phyloP scores from a whole-genome alignment of 2,329 filamentous ascomycete species.

The Curvularia sp. region DNA sequence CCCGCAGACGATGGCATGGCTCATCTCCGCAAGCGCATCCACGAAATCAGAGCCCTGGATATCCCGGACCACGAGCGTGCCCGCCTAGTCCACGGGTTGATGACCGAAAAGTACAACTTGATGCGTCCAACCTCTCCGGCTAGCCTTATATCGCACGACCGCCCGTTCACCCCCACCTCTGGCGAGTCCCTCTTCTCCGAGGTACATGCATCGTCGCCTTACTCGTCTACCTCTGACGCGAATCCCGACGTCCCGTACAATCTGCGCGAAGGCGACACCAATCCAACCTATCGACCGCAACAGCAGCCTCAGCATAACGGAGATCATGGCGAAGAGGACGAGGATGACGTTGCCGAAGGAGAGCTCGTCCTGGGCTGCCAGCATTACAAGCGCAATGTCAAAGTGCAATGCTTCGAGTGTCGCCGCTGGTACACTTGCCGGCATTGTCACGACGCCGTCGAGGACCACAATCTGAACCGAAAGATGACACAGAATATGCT shows the following conservation, averaged over 20 bases:
- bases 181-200: constrained; percentile 46
- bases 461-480: constrained; percentile 80
- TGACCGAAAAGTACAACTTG: constrained; percentile 56
- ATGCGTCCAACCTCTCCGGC: constrained; percentile 49
- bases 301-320: constrained; percentile 17
- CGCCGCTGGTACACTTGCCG: constrained; percentile 93
- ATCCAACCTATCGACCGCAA: constrained; percentile 40
- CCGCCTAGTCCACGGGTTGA: constrained; percentile 57
- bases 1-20: constrained; percentile 61
- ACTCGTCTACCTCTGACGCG: constrained; percentile 43
- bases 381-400: constrained; percentile 95
- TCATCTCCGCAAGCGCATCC: constrained; percentile 55
- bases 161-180: constrained; percentile 49
- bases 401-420: constrained; percentile 90
- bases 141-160: constrained; percentile 49
- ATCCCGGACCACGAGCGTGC: constrained; percentile 58
- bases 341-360: constrained; percentile 59
- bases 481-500: constrained; percentile 93
- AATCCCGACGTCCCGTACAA: constrained; percentile 47
- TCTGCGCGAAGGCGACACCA: constrained; percentile 42
- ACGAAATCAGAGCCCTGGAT: constrained; percentile 54
- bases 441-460: constrained; percentile 86
- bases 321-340: constrained; percentile 57
- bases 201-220: constrained; percentile 42
- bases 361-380: constrained; percentile 72